Evolutionary conservation across 2,329 filamentous ascomycete species (phyloP).

Genomic region (Fusarium bulbicola): DNA sequence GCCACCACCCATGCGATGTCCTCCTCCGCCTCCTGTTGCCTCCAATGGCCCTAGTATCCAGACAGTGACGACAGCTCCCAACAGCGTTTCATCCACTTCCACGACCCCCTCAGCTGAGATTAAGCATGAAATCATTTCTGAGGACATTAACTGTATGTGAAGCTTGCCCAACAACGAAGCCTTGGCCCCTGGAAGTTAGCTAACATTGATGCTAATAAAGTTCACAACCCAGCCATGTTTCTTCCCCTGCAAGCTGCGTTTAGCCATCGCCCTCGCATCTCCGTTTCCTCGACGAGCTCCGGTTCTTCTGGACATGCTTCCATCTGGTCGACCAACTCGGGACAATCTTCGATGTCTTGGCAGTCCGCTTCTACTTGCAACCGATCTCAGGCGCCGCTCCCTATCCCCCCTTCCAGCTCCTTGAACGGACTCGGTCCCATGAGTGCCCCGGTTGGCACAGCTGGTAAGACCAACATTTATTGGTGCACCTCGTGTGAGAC

Average conservation of each 20-base stretch:
- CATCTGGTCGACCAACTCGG: slow-evolving; percentile 55
- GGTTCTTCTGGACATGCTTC: slow-evolving; percentile 60
- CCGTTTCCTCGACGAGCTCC: slow-evolving; percentile 61
- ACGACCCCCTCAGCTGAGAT: slow-evolving; percentile 41
- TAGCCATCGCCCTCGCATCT: slow-evolving; percentile 55
- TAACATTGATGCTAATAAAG: slow-evolving; percentile 26
- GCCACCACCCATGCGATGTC: slow-evolving; percentile 46
- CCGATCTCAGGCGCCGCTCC: slow-evolving; percentile 50
- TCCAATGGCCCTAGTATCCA: slow-evolving; percentile 34
- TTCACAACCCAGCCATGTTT: slow-evolving; percentile 44
- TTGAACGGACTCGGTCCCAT: slow-evolving; percentile 47
- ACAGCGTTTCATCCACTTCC: slow-evolving; percentile 32
- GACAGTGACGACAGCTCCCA: slow-evolving; percentile 31
- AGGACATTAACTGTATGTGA: slow-evolving; percentile 42
- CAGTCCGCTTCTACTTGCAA: slow-evolving; percentile 46
- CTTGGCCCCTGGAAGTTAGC: not conserved
- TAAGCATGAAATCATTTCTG: slow-evolving; percentile 44
- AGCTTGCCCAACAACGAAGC: not conserved
- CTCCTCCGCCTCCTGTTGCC: slow-evolving; percentile 44
- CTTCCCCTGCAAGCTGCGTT: slow-evolving; percentile 50
- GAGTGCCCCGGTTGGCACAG: slow-evolving; percentile 36
- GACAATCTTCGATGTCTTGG: slow-evolving; percentile 53
- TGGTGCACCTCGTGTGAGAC: slow-evolving; percentile 70
- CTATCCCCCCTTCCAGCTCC: slow-evolving; percentile 47
- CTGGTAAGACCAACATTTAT: slow-evolving; percentile 58